A percentile compares a stretch with the other conserved stretches of the same genome.
These are phyloP conservation scores for Quercus phellos DNA, from an alignment of 331 rosid species.

Conservation along the genomic window DNA sequence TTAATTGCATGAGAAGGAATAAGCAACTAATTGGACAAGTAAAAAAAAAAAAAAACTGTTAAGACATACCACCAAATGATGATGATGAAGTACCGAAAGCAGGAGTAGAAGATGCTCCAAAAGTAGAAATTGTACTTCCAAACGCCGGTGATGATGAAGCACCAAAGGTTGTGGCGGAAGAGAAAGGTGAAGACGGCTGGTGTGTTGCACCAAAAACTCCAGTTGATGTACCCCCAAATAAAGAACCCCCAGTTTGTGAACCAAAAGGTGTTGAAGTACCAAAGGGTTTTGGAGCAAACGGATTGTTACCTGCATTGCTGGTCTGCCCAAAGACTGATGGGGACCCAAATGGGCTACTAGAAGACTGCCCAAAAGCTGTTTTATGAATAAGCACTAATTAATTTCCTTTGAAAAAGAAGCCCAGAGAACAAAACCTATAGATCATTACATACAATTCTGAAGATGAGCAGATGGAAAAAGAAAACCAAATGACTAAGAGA, in stretches of 20 bases:
- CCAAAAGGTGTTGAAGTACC: slow-evolving; percentile 83
- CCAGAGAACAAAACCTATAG: neutral
- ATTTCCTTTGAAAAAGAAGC: neutral
- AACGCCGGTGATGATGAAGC: slow-evolving; percentile 76
- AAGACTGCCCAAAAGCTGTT: slow-evolving; percentile 94
- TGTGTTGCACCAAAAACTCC: slow-evolving; percentile 77
- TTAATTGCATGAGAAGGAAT: no score
- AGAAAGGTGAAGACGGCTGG: slow-evolving; percentile 71
- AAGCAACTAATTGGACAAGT: no score
- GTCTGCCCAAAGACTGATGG: slow-evolving; percentile 78
- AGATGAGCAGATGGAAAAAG: neutral
- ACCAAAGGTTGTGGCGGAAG: slow-evolving; percentile 64
- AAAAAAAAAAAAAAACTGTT: no score
- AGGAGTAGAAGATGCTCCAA: slow-evolving; percentile 71
- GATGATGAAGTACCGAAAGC: slow-evolving; percentile 71
- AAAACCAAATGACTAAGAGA: slow-evolving; percentile 1
- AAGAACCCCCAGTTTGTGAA: slow-evolving; percentile 57
- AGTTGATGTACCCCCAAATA: slow-evolving; percentile 91
- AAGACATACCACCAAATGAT: slow-evolving; percentile 57
- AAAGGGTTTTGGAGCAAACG: slow-evolving; percentile 89
- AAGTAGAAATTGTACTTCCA: slow-evolving; percentile 50
- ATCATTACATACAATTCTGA: neutral
- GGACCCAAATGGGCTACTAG: slow-evolving; percentile 79
- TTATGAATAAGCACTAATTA: slow-evolving; percentile 15
- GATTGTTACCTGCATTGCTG: slow-evolving; percentile 54